These are phyloP conservation scores for Aspergillus costaricaensis DNA, from an alignment of 2,329 filamentous ascomycete species.

Conservation along the genomic window DNA sequence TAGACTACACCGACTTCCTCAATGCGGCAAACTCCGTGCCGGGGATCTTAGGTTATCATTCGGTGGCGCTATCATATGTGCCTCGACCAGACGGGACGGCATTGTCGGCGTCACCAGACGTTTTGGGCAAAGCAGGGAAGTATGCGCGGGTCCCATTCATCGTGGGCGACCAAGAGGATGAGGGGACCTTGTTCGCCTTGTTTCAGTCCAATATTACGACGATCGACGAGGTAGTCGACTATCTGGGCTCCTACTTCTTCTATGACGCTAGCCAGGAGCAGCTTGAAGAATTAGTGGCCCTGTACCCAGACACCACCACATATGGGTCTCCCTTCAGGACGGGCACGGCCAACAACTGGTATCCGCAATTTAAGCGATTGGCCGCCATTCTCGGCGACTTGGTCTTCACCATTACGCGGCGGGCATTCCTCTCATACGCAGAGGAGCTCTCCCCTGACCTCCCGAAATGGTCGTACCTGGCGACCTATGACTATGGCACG, in stretches of 20 bases:
- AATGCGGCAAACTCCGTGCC: constrained; percentile 71
- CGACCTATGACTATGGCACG: constrained; percentile 70
- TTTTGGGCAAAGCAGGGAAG: constrained; percentile 54
- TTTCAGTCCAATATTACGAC: constrained; percentile 70
- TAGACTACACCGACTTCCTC: constrained; percentile 54
- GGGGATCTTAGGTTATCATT: constrained; percentile 65
- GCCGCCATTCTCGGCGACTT: constrained; percentile 75
- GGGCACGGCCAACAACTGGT: constrained; percentile 66
- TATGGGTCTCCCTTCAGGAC: constrained; percentile 74
- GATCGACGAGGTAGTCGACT: constrained; percentile 59
- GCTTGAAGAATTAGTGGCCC: constrained; percentile 59
- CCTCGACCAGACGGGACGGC: constrained; percentile 70
- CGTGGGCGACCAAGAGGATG: constrained; percentile 76
- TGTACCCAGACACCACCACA: constrained; percentile 60
- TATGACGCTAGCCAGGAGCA: constrained; percentile 53
- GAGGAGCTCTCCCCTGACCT: constrained; percentile 56
- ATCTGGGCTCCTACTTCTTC: constrained; percentile 65
- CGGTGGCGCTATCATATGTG: constrained; percentile 70
- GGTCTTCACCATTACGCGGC: constrained; percentile 71
- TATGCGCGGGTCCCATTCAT: constrained; percentile 65
- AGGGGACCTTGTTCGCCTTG: constrained; percentile 73
- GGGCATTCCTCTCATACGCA: constrained; percentile 60
- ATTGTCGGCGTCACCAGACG: constrained; percentile 65
- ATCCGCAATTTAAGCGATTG: constrained; percentile 75
- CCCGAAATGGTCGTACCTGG: constrained; percentile 72